These are phyloP conservation scores for Saccharomycopsis fermentans DNA, from an alignment of 805 yeast species.

Conservation along the genomic window DNA sequence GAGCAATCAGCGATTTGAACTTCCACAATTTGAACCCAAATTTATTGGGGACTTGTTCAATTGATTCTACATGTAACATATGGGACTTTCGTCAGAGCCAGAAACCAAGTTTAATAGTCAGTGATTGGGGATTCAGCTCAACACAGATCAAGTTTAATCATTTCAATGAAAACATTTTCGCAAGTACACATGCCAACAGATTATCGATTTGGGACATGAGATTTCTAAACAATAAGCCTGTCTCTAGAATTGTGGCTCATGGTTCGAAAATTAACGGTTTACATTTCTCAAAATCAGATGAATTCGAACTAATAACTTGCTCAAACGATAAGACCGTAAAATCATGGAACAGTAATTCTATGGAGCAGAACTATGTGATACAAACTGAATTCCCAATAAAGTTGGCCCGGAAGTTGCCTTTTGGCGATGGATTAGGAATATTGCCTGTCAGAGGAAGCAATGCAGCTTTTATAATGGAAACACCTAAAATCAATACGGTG, in stretches of 20 bases:
- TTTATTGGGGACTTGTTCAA: slow-evolving; percentile 81
- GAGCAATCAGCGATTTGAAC: slow-evolving; percentile 94
- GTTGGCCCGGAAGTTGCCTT: slow-evolving; percentile 81
- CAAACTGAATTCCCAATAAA: slow-evolving; percentile 62
- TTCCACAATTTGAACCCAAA: slow-evolving; percentile 86
- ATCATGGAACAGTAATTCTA: slow-evolving; percentile 53
- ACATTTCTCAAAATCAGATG: slow-evolving; percentile 60
- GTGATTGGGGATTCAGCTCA: slow-evolving; percentile 95
- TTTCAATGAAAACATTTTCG: slow-evolving; percentile 62
- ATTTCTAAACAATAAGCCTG: slow-evolving; percentile 60
- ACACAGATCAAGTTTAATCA: slow-evolving; percentile 93
- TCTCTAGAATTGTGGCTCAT: slow-evolving; percentile 60
- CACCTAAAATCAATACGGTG: slow-evolving; percentile 10
- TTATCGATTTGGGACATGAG: slow-evolving; percentile 84
- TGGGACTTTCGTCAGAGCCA: slow-evolving; percentile 85
- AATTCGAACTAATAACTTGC: slow-evolving; percentile 61
- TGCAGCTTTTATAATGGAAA: slow-evolving; percentile 31
- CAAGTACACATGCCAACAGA: slow-evolving; percentile 76
- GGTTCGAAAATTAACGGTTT: slow-evolving; percentile 81
- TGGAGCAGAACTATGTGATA: slow-evolving; percentile 22
- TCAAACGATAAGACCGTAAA: slow-evolving; percentile 81
- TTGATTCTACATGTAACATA: slow-evolving; percentile 74
- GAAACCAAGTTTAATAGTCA: slow-evolving; percentile 63
- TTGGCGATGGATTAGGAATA: slow-evolving; percentile 78
- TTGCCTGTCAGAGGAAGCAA: slow-evolving; percentile 88